phyloP scores from a whole-genome alignment of 1,139 yeast genomes.

The Magnusiomyces tetraspermus region DNA sequence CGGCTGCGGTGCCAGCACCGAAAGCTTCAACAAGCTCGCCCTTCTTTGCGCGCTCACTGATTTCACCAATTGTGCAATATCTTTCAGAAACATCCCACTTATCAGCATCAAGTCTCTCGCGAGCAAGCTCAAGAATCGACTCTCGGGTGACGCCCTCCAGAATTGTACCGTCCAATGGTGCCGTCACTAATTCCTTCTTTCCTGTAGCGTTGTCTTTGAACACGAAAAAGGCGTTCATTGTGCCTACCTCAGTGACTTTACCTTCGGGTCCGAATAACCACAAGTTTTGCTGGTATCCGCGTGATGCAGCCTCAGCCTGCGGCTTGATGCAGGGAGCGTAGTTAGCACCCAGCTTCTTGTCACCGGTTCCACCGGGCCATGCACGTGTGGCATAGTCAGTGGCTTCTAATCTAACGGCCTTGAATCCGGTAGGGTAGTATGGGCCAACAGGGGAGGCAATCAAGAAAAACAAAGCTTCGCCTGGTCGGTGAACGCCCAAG shows the following conservation, averaged over 20 bases:
- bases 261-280: conserved; percentile 94
- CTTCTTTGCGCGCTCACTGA: conserved; percentile 61
- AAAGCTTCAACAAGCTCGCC: conserved; percentile 90
- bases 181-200: conserved; percentile 85
- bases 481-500: conserved; percentile 76
- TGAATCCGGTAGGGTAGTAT: conserved; percentile 76
- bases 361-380: conserved; percentile 99
- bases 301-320: conserved; percentile 73
- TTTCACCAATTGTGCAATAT: conserved; percentile 70
- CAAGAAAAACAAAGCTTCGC: conserved; percentile 68
- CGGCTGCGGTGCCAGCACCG: conserved; percentile 96
- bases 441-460: conserved; percentile 94
- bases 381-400: conserved; percentile 89
- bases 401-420: conserved; percentile 88
- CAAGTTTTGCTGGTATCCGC: conserved; percentile 90
- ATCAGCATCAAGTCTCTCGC: conserved; percentile 56
- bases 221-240: conserved; percentile 90
- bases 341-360: conserved; percentile 92
- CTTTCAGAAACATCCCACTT: conserved; percentile 83
- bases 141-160: conserved; percentile 96
- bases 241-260: conserved; percentile 89
- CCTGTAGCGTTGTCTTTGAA: conserved; percentile 62
- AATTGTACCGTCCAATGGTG: conserved; percentile 95
- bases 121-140: conserved; percentile 67
- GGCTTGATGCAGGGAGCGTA: conserved; percentile 93